A percentile compares a stretch with the other conserved stretches of the same genome.
phyloP scores from a whole-genome alignment of 83 land plant species.

The Picea mariana region DNA sequence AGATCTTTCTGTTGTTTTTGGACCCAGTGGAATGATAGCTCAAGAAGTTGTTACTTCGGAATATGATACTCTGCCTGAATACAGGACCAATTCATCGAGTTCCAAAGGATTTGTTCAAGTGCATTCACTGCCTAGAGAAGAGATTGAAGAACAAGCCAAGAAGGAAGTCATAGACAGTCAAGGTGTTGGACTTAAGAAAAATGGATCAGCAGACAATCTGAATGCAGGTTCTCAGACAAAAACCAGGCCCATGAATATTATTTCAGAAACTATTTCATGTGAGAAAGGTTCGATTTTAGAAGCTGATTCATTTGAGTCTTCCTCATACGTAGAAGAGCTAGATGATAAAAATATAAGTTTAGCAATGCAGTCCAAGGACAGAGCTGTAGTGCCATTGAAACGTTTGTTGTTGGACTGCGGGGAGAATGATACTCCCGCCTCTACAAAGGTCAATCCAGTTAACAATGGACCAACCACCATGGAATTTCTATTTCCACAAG shows the following conservation, averaged over 20 bases:
- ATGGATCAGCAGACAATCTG: background rate
- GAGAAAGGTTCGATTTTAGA: background rate
- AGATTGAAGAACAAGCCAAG: background rate
- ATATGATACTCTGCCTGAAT: background rate
- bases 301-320: background rate
- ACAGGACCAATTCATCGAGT: background rate
- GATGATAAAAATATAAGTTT: background rate
- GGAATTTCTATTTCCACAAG: background rate
- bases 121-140: background rate
- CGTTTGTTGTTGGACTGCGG: background rate
- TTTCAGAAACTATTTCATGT: slow-evolving; percentile 1
- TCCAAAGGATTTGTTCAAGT: background rate
- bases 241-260: background rate
- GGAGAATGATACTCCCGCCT: background rate
- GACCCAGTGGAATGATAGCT: slow-evolving; percentile 9
- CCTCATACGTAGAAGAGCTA: background rate
- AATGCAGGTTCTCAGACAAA: background rate
- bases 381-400: background rate
- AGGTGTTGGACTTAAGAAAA: background rate
- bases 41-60: slow-evolving; percentile 5
- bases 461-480: background rate
- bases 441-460: background rate
- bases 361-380: background rate
- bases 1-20: slow-evolving; percentile 3
- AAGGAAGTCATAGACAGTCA: background rate